Base-by-base conservation (phyloP, 2,329 filamentous ascomycete genomes). In the Colletotrichum sp. region DNA sequence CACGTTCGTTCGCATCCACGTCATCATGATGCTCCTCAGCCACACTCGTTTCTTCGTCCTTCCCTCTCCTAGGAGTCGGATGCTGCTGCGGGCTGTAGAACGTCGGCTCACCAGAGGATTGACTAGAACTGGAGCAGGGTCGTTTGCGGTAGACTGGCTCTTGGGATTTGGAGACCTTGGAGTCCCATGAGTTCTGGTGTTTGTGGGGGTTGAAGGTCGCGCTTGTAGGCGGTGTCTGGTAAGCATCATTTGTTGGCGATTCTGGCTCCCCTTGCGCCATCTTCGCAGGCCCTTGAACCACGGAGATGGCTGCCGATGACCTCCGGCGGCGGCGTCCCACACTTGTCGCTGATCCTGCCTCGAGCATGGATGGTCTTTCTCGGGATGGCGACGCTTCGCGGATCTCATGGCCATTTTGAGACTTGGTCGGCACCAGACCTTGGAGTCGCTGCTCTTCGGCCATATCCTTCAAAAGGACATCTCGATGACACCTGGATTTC, bases 401-500 rank as follows among this genome's bases (percentile, higher is more conserved):
- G n/a, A 55, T 44, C 36, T 75, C 74, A 27, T 55, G 39, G n/a
- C 60, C 72, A 39, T 76, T 76, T 27, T 59, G 59, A 15, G 59
- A 28, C 28, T 55, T 63, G 28, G 72, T 32, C 12, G 67, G 67
- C 8, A 68, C 48, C 9, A 75, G 36, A 25, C 71, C 67, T 25
- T 67, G 72, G 19, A 69, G 34, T 16, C 32, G 55, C 52, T 76
- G 74, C 48, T 76, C 96, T 79, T 98, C 95, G 71, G 96, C 94
- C 11, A 98, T 87, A 82, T 99, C 97, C 84, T 96, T 90, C 7
- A 92, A 88, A 25, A 99, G 87, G 76, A 98, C 96, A 80, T 98
- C 96, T 57, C 94, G 93, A 83, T 99, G 96, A 78, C 96, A 98
- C 81, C 92, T 96, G 80, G 96, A 91, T 70, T 93, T 94, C 95